phyloP scores from a whole-genome alignment of 1,284 basidiomycete genomes.

The Butyriboletus appendiculatus region DNA sequence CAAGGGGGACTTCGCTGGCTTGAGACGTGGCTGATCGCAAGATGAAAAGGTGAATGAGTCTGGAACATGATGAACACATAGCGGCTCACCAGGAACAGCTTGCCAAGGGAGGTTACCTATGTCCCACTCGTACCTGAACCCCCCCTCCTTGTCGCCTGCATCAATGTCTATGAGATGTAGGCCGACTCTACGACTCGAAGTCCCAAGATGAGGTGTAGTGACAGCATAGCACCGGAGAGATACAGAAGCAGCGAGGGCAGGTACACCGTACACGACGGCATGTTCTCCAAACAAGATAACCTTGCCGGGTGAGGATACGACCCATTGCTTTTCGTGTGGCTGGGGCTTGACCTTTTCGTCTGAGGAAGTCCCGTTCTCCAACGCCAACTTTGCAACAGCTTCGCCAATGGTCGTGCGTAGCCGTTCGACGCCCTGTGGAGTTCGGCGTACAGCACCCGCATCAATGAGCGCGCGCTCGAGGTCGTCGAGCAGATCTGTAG shows the following conservation, averaged over 20 bases:
- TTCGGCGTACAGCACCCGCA: slow-evolving; percentile 82
- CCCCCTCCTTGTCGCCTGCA: slow-evolving; percentile 30
- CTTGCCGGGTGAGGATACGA: slow-evolving; percentile 96
- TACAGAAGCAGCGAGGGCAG: slow-evolving; percentile 93
- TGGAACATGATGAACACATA: not conserved
- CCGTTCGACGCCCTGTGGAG: slow-evolving; percentile 43
- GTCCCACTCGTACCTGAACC: slow-evolving; percentile 81
- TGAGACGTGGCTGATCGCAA: slow-evolving; percentile 33
- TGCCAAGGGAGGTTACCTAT: slow-evolving; percentile 87
- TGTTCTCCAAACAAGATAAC: slow-evolving; percentile 99
- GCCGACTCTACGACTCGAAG: slow-evolving; percentile 55
- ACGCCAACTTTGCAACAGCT: slow-evolving; percentile 69
- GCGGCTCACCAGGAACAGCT: slow-evolving; percentile 53
- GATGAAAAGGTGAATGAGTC: not conserved
- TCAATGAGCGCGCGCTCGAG: slow-evolving; percentile 91
- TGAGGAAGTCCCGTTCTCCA: slow-evolving; percentile 27
- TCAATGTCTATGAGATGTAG: slow-evolving; percentile 84
- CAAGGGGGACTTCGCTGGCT: slow-evolving; percentile 59
- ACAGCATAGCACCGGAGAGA: slow-evolving; percentile 95
- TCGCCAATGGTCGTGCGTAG: slow-evolving; percentile 49
- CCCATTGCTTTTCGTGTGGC: slow-evolving; percentile 65
- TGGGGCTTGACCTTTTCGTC: not conserved
- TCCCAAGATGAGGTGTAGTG: slow-evolving; percentile 65
- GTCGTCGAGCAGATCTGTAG: slow-evolving; percentile 92
- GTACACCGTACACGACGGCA: slow-evolving; percentile 98